Evolutionary conservation across 164 flowering plant genomes (phyloP).

Genomic region (Malania oleifera): DNA sequence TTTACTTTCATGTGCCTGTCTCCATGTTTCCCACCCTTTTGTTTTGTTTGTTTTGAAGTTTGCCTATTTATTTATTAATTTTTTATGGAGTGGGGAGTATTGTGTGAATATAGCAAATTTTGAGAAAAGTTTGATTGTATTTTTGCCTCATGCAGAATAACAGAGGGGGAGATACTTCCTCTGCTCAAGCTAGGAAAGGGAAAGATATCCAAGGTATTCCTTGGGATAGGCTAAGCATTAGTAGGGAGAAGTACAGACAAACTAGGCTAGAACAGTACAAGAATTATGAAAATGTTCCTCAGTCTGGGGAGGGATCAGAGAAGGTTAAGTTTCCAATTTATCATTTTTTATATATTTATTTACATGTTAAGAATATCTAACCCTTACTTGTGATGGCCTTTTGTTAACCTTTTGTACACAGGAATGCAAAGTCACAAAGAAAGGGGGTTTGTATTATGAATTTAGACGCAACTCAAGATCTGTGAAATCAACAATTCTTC

Average conservation of each 20-base stretch:
- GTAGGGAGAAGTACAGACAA: conserved; percentile 69
- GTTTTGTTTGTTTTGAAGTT: too few relatives aligned
- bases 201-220: conserved; percentile 89
- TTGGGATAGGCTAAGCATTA: conserved; percentile 73
- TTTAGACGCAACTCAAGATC: conserved; percentile 51
- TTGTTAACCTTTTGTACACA: conserved; percentile 5
- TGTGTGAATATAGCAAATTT: too few relatives aligned
- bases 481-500: conserved; percentile 59
- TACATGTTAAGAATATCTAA: background rate
- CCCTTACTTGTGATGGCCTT: background rate
- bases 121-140: background rate
- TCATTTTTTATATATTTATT: background rate
- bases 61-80: too few relatives aligned
- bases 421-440: conserved; percentile 54
- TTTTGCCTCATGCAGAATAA: conserved; percentile 32
- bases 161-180: conserved; percentile 57
- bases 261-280: conserved; percentile 83
- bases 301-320: conserved; percentile 63
- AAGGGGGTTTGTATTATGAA: conserved; percentile 41
- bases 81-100: too few relatives aligned
- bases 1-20: too few relatives aligned
- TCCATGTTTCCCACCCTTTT: too few relatives aligned
- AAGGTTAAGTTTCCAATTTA: conserved; percentile 36
- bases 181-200: conserved; percentile 75
- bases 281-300: conserved; percentile 77